Conservation (phyloP, 495 filamentous ascomycete species). For the Astrothelium subdiscretum region DNA sequence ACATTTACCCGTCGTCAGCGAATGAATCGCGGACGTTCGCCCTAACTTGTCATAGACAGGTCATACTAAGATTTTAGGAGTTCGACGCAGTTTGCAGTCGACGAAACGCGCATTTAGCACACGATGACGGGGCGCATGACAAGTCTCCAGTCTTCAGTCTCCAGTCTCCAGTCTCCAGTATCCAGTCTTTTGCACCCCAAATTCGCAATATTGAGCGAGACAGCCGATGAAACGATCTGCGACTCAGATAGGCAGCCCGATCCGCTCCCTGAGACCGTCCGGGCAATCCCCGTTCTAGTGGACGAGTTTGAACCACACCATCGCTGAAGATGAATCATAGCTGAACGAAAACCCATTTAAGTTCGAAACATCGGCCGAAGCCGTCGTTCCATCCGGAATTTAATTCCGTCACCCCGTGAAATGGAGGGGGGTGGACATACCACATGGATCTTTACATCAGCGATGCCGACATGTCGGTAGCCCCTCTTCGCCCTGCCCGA, state of each 20-base stretch:
- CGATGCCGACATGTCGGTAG: background rate
- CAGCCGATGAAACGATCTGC: background rate
- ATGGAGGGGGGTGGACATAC: too few relatives aligned
- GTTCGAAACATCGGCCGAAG: background rate
- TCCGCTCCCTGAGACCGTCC: background rate
- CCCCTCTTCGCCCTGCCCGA: background rate
- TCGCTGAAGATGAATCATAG: background rate
- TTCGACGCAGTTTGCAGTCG: background rate
- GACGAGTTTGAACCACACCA: background rate
- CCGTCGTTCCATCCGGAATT: background rate
- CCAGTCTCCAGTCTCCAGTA: background rate
- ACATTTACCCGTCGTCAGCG: too few relatives aligned
- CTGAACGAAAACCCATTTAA: background rate
- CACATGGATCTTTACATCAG: background rate
- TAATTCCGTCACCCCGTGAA: too few relatives aligned
- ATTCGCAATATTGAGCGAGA: background rate
- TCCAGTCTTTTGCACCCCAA: background rate
- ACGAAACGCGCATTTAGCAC: background rate
- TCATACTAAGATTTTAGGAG: background rate
- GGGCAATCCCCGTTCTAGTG: background rate
- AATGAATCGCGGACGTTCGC: background rate
- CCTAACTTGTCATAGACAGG: background rate
- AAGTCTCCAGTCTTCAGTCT: too few relatives aligned
- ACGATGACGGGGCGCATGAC: too few relatives aligned
- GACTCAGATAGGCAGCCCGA: background rate